Percentiles rank a stretch among this genome's conserved stretches.
Conservation (phyloP, 768 basidiomycete genomes). For the Plicaturopsis crispa region DNA sequence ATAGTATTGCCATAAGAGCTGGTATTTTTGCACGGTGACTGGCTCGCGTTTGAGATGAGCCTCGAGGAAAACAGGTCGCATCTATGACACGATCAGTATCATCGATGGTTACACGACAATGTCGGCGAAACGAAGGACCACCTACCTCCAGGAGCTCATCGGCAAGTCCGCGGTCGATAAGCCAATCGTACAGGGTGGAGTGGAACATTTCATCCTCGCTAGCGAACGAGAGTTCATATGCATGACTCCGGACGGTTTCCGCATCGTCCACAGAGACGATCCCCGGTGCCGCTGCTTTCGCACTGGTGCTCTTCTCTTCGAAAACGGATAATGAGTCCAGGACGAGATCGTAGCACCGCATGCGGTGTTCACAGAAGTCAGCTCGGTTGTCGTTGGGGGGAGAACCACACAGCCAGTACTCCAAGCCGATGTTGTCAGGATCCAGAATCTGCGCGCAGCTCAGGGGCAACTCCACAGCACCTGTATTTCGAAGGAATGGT, state of each 20-base stretch:
- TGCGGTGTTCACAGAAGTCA: slow-evolving; percentile 50
- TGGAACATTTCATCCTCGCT: slow-evolving; percentile 92
- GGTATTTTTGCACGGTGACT: slow-evolving; percentile 69
- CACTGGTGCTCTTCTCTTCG: slow-evolving; percentile 49
- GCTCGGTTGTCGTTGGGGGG: slow-evolving; percentile 51
- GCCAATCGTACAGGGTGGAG: slow-evolving; percentile 91
- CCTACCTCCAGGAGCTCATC: slow-evolving; percentile 87
- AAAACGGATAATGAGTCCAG: slow-evolving; percentile 76
- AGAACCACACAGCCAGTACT: slow-evolving; percentile 66
- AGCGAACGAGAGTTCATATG: slow-evolving; percentile 79
- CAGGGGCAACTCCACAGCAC: slow-evolving; percentile 80
- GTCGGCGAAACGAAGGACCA: slow-evolving; percentile 3
- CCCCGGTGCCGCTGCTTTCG: slow-evolving; percentile 16
- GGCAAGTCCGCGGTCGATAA: slow-evolving; percentile 68
- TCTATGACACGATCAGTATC: slow-evolving; percentile 32
- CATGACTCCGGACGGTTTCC: slow-evolving; percentile 72
- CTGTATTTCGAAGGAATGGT: slow-evolving; percentile 26
- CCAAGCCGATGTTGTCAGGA: slow-evolving; percentile 62
- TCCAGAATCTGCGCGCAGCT: slow-evolving; percentile 78
- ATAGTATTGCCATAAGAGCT: slow-evolving; percentile 95
- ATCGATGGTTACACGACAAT: slow-evolving; percentile 1
- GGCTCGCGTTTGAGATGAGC: slow-evolving; percentile 81
- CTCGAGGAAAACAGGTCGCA: slow-evolving; percentile 84
- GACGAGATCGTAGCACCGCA: slow-evolving; percentile 75
- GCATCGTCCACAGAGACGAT: slow-evolving; percentile 37